Evolutionary conservation across 176 grass and related monocot species (phyloP), one percentile per base, ranked within the genome.

Genomic region (Aegilops speltoides): DNA sequence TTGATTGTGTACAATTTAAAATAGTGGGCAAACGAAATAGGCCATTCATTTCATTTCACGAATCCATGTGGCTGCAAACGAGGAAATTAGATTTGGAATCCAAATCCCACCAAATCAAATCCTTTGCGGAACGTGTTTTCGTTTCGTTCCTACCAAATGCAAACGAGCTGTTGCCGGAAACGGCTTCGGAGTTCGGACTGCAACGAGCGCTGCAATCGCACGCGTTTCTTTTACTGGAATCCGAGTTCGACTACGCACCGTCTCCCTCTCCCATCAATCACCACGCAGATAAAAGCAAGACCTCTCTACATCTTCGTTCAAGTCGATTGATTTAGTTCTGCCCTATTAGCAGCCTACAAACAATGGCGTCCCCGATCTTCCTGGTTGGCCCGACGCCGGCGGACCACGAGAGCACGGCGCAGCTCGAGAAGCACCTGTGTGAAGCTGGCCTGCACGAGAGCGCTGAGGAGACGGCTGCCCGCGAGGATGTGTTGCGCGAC

Each of bases 401-500:
- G 38, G 38, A 40, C 8, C 38, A 40, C 38, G 48, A 80, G 78
- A 60, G 61, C 70, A 82, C 82, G 77, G 32, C 66, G 56, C 8
- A 54, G 77, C 82, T 85, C n/a, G 88, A 89, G 78, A 82, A 89
- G 83, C 40, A 92, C 71, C 84, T 97, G 31, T 72, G 63, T 60
- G 73, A 87, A 56, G 88, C 80, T 20, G 92, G 92, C 13, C 78
- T 94, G 54, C 83, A 94, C 67, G 90, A 89, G 78, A 87, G 31
- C 60, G 72, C 80, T 50, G 88, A 94, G 80, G 95, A 94, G 81
- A 45, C 80, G 62, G 80, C 52, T 23, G 78, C 74, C 65, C 86
- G 88, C 73, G 78, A 79, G 79, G 80, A 87, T 66, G 90, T 97
- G 67, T 50, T 97, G 64, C 80, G 73, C 70, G 95, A 92, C 50